phyloP scores from a whole-genome alignment of 176 grass and related monocot genomes.

The Aegilops umbellulata region DNA sequence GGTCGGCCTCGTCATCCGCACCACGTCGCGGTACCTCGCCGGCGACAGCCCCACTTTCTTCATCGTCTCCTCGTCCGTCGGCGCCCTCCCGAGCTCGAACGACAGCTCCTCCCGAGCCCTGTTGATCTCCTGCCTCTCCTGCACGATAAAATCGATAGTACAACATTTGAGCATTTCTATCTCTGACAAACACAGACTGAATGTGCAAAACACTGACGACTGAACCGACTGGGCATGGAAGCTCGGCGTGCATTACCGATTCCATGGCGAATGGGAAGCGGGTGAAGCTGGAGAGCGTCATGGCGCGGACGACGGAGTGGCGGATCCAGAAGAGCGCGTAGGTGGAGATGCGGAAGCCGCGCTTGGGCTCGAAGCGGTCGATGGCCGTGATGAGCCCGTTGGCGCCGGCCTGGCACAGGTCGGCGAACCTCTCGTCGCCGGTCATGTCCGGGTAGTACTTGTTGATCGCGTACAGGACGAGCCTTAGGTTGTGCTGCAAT shows the following conservation, averaged over 20 bases:
- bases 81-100: constrained; percentile 72
- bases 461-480: constrained; percentile 77
- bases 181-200: neutral
- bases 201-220: neutral
- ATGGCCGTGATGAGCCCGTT: constrained; percentile 81
- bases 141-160: neutral
- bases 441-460: constrained; percentile 80
- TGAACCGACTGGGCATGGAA: neutral
- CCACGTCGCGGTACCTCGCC: constrained; percentile 67
- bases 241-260: constrained; percentile 35
- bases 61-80: constrained; percentile 63
- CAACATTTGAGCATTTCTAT: neutral
- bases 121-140: constrained; percentile 61
- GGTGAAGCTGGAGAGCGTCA: constrained; percentile 82
- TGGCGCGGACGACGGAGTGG: constrained; percentile 69
- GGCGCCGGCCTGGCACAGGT: constrained; percentile 80
- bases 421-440: constrained; percentile 60
- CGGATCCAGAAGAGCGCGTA: constrained; percentile 93
- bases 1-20: constrained; percentile 56
- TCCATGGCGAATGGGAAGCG: constrained; percentile 79
- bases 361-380: constrained; percentile 79
- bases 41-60: constrained; percentile 42
- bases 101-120: constrained; percentile 58
- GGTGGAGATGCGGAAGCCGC: constrained; percentile 77
- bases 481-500: constrained; percentile 82